Percentiles rank a stretch among this genome's conserved stretches.
Evolutionary conservation across 345 rosid species (phyloP).

Genomic region (Eucalyptus pumila): DNA sequence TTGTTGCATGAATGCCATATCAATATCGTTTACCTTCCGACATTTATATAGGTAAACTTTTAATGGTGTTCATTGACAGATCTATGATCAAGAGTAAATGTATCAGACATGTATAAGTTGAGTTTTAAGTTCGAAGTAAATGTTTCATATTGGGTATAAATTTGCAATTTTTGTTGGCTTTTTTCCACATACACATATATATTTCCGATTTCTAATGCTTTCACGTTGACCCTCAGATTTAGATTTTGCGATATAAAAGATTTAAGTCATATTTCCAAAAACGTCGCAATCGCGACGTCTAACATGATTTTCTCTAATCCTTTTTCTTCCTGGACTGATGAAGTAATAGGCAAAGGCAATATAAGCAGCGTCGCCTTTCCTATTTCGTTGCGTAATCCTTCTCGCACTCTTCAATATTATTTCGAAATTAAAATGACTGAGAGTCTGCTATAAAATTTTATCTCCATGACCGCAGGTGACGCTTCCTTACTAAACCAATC

Average conservation of each 20-base stretch:
- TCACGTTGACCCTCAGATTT: background rate
- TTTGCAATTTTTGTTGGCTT: too few relatives aligned
- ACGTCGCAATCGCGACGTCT: background rate
- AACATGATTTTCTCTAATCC: background rate
- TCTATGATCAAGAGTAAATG: too few relatives aligned
- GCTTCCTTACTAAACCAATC: background rate
- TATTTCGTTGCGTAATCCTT: background rate
- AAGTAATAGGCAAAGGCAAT: background rate
- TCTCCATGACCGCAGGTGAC: background rate
- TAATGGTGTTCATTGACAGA: too few relatives aligned
- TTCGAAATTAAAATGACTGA: background rate
- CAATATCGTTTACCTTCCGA: too few relatives aligned
- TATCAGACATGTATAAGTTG: fast-evolving
- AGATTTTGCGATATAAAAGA: background rate
- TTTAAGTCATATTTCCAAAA: background rate
- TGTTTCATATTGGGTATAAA: too few relatives aligned
- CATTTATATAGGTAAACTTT: too few relatives aligned
- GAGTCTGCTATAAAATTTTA: background rate
- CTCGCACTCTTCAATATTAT: background rate
- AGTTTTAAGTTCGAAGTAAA: too few relatives aligned
- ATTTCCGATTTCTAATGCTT: background rate
- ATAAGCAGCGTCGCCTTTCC: background rate
- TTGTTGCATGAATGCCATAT: too few relatives aligned
- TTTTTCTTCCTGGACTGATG: background rate
- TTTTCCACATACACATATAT: too few relatives aligned